Evolutionary conservation across 2,329 filamentous ascomycete species (phyloP).

Genomic region (Talaromyces atroroseus): DNA sequence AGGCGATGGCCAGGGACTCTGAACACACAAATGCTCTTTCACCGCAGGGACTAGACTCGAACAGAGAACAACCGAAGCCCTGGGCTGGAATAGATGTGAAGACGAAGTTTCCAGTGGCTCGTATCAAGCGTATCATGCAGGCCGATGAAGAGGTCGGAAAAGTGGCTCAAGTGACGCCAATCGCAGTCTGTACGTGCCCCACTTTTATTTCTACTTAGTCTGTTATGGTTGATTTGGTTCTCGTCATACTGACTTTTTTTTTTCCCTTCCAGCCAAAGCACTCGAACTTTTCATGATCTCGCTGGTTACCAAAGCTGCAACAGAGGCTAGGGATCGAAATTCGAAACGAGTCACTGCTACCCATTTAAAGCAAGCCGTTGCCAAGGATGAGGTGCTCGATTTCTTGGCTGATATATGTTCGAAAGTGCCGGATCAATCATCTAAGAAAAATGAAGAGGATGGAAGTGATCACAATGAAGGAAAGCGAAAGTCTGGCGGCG

Average conservation of each 20-base stretch:
- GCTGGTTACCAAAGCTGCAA: conserved; percentile 80
- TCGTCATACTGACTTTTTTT: not conserved
- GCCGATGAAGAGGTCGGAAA: conserved; percentile 98
- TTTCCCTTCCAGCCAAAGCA: conserved; percentile 62
- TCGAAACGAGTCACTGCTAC: conserved; percentile 84
- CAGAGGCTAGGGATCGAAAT: conserved; percentile 72
- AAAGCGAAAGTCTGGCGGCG: conserved; percentile 39
- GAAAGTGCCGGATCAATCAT: conserved; percentile 66
- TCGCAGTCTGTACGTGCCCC: conserved; percentile 66
- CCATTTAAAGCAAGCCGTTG: conserved; percentile 87
- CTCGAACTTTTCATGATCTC: conserved; percentile 97
- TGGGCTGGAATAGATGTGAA: conserved; percentile 65
- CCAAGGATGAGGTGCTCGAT: conserved; percentile 86
- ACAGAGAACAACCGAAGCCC: conserved; percentile 20
- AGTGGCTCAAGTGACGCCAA: conserved; percentile 94
- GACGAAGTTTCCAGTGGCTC: conserved; percentile 93
- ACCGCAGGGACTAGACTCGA: conserved; percentile 3
- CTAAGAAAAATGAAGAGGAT: conserved; percentile 41
- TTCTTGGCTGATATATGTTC: conserved; percentile 86
- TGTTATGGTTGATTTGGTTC: not conserved
- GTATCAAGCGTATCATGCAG: conserved; percentile 99
- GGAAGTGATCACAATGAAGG: conserved; percentile 27
- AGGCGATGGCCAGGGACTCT: not conserved
- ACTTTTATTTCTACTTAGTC: not conserved
- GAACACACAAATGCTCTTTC: conserved; percentile 14